Evolutionary conservation across 2,329 filamentous ascomycete species (phyloP), one percentile per base, ranked within the genome.

Genomic region (Fusarium torulosum): DNA sequence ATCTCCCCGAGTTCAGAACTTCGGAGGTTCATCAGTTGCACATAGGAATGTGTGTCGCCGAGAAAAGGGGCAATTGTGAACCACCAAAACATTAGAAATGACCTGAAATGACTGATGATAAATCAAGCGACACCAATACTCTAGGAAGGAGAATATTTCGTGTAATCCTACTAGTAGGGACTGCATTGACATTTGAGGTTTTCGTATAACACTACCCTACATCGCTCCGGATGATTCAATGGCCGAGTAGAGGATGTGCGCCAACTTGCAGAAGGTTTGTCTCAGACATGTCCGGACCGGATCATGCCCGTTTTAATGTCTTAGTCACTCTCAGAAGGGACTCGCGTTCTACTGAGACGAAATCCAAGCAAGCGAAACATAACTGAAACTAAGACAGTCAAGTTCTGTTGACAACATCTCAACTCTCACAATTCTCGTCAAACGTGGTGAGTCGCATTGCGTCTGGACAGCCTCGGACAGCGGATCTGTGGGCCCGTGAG

Each of bases 401-500:
- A 66, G 43, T 53, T 49, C 37, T 17, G 51, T 50, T 50, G 65
- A 43, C 50, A 58, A 38, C 29, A 46, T 55, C 29, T 59, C 53
- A 42, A 45, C 66, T 59, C 49, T 67, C 57, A 59, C 52, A 31
- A 27, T 38, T 63, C 55, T 62, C 29, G 43, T 55, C 53, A 66
- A 60, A 63, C 57, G 51, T 53, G 37, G 43, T 67, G 62, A 69
- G 67, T 38, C 66, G 46, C 27, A 44, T 60, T 58, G 40, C 41
- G 66, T 69, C 66, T 69, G 62, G 35, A n/a, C 35, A 60, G 66
- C 50, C 33, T 46, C 37, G 33, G 47, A 49, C 31, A 54, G 53
- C 66, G 66, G 62, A 59, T 69, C 66, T 66, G 45, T 43, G 66
- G 66, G 66, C 33, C 66, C 53, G 66, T 69, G 66, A 59, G 50